Conservation (phyloP, 176 grass and related monocot genomes). For the maize (Zea mays) region DNA sequence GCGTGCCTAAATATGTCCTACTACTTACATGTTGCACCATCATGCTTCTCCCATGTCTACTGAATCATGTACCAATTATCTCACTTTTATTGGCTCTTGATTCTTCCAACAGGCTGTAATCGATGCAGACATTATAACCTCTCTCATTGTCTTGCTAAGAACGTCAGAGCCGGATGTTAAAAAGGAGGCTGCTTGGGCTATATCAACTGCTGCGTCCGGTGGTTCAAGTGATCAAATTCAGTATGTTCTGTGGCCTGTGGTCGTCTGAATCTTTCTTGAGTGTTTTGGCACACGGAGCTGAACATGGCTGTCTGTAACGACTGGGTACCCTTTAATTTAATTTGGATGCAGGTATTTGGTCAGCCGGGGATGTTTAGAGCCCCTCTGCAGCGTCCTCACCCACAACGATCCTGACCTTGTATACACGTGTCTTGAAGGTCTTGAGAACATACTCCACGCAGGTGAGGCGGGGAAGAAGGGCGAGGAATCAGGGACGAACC, state of each 20-base stretch:
- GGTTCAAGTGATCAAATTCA: constrained; percentile 69
- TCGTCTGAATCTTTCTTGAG: neutral
- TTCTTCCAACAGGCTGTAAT: constrained; percentile 64
- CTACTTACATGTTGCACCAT: neutral
- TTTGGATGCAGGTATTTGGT: constrained; percentile 61
- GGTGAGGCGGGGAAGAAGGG: constrained; percentile 59
- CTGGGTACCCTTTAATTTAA: neutral
- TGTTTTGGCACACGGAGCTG: neutral
- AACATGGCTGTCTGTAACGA: neutral
- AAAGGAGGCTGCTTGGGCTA: constrained; percentile 73
- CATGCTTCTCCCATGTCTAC: constrained; percentile 6
- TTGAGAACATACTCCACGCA: constrained; percentile 64
- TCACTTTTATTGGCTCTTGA: neutral
- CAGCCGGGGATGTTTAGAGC: constrained; percentile 62
- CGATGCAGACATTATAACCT: constrained; percentile 62
- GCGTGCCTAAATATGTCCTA: neutral
- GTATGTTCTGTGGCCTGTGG: constrained; percentile 36
- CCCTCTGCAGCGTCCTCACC: constrained; percentile 61
- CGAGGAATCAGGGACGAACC: constrained; percentile 36
- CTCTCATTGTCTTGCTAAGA: constrained; percentile 57
- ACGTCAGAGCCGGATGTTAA: constrained; percentile 56
- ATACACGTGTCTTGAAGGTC: constrained; percentile 58
- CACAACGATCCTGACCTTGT: constrained; percentile 54
- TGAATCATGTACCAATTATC: neutral
- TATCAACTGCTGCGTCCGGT: constrained; percentile 64